phyloP scores from a whole-genome alignment of 495 filamentous ascomycete genomes.

The Terfezia boudieri region DNA sequence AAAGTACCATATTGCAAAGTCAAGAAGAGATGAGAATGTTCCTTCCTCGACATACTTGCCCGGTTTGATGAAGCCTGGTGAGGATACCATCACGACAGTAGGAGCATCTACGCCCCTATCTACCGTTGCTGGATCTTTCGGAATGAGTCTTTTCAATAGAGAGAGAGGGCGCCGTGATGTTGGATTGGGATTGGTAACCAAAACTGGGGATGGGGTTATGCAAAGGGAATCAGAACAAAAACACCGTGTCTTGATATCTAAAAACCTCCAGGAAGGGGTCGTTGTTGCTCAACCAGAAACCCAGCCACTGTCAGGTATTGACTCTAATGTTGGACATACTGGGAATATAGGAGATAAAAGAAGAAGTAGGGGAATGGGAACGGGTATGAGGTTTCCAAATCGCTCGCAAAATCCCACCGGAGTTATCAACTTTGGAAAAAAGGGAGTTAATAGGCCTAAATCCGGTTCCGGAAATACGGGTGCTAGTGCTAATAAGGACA shows the following conservation, averaged over 20 bases:
- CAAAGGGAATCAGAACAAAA: not conserved
- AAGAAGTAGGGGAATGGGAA: not conserved
- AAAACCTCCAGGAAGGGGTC: not conserved
- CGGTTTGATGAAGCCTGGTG: not conserved
- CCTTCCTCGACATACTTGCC: not conserved
- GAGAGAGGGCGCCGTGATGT: not conserved
- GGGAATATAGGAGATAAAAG: not conserved
- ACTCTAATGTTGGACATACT: not conserved
- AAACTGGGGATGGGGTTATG: not conserved
- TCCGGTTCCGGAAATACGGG: too few relatives aligned
- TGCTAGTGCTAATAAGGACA: too few relatives aligned
- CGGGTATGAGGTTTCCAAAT: not conserved
- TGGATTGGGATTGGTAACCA: not conserved
- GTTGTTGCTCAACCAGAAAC: not conserved
- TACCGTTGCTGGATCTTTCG: not conserved
- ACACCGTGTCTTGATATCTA: not conserved
- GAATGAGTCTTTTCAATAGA: not conserved
- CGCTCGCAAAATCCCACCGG: not conserved
- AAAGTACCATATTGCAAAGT: not conserved
- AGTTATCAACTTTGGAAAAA: too few relatives aligned
- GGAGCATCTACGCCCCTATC: not conserved
- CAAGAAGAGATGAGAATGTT: not conserved
- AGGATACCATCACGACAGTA: not conserved
- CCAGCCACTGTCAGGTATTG: not conserved
- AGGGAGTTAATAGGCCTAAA: too few relatives aligned